Base-by-base conservation (phyloP, 345 rosid genomes). In the Salix dunnii region DNA sequence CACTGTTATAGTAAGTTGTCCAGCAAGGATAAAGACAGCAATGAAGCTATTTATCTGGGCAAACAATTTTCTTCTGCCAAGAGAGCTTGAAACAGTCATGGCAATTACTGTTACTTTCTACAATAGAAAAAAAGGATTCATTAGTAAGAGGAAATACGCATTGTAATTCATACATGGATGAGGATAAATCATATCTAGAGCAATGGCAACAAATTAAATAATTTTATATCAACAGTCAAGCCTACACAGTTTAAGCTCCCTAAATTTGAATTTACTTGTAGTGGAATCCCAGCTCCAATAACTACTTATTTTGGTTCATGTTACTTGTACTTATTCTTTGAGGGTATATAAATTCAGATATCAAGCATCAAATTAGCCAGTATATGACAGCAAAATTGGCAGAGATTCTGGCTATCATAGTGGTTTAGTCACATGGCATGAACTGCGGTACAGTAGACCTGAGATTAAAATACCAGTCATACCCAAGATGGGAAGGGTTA, bases 11-110 rank as follows among this genome's bases (percentile, higher is more conserved):
- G 97, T 92, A 70, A 94, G 90, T 85, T 92, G 98, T 82, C 97
- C 98, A 74, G 85, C 85, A 35, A 94, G 97, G 83, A 94, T 92
- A 86, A 94, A 94, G 71, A 91, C 83, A 74, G 97, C 98, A 80
- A 92, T 89, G 36, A 94, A 92, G 92, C 97, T 90, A 80, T 94
- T 94, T 84, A 94, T 94, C 91, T 94, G 90, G 8, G 95, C 97
- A 80, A 92, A 89, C 83, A 94, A 80, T 84, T 76, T 91, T 84
- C 97, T 92, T 79, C 97, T 88, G 33, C 88, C 98, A 76, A 89
- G 74, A 31, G 97, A 88, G 80, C 91, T 88, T 82, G 87, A 84
- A 74, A 92, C 89, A 36, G 97, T 90, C 77, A 78, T 81, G 53
- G 98, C 97, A 79, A 94, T 89, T 70, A 92, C 88, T 73, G 91